Conservation (phyloP, 495 filamentous ascomycete genomes). For the Daldinia childiae region DNA sequence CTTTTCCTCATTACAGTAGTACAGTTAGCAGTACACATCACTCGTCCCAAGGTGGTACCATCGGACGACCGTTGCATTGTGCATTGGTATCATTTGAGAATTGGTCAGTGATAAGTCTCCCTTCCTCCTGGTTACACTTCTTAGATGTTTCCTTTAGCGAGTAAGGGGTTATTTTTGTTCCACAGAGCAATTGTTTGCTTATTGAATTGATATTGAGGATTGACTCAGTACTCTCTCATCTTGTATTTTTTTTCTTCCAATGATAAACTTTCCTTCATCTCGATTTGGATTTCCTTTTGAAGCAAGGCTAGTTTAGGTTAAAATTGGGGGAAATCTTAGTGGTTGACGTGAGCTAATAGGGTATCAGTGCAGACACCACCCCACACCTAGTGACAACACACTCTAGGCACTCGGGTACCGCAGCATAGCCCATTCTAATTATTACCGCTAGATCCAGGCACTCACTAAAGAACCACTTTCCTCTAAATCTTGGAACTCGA, state of each 20-base stretch:
- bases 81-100: constrained; percentile 17
- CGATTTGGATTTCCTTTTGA: constrained; percentile 22
- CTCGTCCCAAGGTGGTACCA: constrained; percentile 21
- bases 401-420: constrained; percentile 23
- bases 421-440: constrained; percentile 33
- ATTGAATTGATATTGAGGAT: background rate
- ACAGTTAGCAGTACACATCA: constrained; percentile 28
- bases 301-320: constrained; percentile 30
- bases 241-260: constrained; percentile 14
- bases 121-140: constrained; percentile 4
- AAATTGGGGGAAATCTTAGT: constrained; percentile 33
- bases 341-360: constrained; percentile 36
- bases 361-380: constrained; percentile 40
- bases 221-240: background rate
- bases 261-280: constrained; percentile 23
- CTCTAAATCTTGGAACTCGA: constrained; percentile 26
- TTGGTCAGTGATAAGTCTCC: constrained; percentile 24
- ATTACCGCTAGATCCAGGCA: constrained; percentile 12
- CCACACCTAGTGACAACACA: constrained; percentile 39
- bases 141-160: constrained; percentile 11
- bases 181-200: constrained; percentile 18
- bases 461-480: constrained; percentile 25
- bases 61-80: constrained; percentile 25
- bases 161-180: constrained; percentile 8
- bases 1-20: constrained; percentile 7